Evolutionary conservation across 306 rosid genomes (phyloP).

Genomic region (Quercus robur): DNA sequence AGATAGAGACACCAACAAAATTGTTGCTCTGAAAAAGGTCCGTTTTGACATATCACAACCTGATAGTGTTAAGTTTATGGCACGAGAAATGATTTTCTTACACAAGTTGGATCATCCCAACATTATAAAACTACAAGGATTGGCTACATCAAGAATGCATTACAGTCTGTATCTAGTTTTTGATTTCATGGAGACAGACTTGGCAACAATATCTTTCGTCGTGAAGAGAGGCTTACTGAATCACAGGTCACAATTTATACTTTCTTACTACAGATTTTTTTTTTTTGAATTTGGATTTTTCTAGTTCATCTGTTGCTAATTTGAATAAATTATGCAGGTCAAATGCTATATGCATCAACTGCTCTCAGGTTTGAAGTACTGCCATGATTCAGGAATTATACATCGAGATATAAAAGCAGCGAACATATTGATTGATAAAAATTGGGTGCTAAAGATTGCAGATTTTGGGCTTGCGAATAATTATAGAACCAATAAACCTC

Average conservation of each 20-base stretch:
- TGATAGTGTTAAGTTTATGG: conserved; percentile 89
- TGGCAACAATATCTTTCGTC: conserved; percentile 58
- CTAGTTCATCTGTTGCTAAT: conserved; percentile 23
- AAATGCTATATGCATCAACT: conserved; percentile 90
- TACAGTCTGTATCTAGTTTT: conserved; percentile 87
- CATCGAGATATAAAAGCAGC: conserved; percentile 93
- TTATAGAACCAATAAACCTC: conserved; percentile 42
- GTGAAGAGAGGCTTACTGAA: conserved; percentile 58
- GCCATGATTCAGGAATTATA: conserved; percentile 83
- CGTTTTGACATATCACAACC: conserved; percentile 78
- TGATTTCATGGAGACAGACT: conserved; percentile 87
- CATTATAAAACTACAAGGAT: conserved; percentile 74
- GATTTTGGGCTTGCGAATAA: conserved; percentile 88
- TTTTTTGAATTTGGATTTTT: background rate
- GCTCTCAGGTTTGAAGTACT: conserved; percentile 88
- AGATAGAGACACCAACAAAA: conserved; percentile 66
- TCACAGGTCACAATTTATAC: conserved; percentile 60
- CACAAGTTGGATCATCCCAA: conserved; percentile 86
- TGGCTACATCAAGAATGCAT: conserved; percentile 94
- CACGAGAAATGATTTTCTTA: conserved; percentile 75
- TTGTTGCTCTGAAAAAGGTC: conserved; percentile 89
- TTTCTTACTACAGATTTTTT: background rate
- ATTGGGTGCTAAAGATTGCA: conserved; percentile 83
- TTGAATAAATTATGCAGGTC: conserved; percentile 52
- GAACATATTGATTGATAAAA: conserved; percentile 73